Base-by-base conservation (phyloP, 177 flowering plant genomes). In the Vitis hybrid region DNA sequence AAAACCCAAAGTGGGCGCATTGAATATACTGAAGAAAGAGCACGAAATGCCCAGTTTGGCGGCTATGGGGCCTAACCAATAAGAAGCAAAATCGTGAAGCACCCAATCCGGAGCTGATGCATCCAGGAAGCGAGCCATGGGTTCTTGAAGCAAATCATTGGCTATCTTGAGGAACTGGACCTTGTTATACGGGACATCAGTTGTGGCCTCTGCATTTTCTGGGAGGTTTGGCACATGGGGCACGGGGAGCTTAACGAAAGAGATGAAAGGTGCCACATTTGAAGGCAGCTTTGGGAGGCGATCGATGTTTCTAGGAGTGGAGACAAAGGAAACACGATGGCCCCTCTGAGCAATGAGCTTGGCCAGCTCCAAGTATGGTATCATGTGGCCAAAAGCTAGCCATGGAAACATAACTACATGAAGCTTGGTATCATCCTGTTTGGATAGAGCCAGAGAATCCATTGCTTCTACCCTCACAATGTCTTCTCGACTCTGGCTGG, bases 171-270 rank as follows among this genome's bases (percentile, higher is more conserved):
- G 70, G 60, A 14, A 49, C 52, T 17, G 69, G 48, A 56, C 19
- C 12, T 40, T 56, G 15, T 40, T 6, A 7, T 27, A 62, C 2
- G 56, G 57, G 9, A 60, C 21, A 50, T 74, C 77, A 9, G 59
- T 69, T 30, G 78, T 70, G 49, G 78, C 73, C 62, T 75, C 74
- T 52, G 70, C 78, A 48, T 65, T 59, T 17, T 30, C 46, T 2
- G 73, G 66, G 10, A 74, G 73, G 24, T 52, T 56, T 4, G 11
- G 11, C 24, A 56, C 56, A 8, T 9, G 30, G 14, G 77, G 77
- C 13, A 74, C 11, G 1, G 71, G 54, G 15, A 74, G 11, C n/a
- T 63, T 49, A 15, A 74, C 63, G 14, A 68, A 59, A 62, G 49
- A 30, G 3, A 74, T 56, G 14, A 57, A 24, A n/a, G 68, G 9